Evolutionary conservation across 2,329 filamentous ascomycete species (phyloP), one percentile per base, ranked within the genome.

Genomic region (Passalora sequoiae): DNA sequence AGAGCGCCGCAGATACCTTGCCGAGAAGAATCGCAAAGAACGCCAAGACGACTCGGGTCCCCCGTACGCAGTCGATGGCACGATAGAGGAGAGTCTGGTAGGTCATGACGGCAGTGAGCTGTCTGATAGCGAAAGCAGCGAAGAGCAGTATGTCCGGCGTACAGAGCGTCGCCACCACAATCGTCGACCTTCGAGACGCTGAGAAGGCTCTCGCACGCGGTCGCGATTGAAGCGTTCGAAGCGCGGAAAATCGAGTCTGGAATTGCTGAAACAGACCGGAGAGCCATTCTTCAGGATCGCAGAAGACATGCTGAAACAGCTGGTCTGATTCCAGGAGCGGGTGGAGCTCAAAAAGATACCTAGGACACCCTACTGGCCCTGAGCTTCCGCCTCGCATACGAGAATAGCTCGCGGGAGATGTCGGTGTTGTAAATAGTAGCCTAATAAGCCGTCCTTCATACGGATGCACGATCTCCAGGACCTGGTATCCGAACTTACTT

Each of bases 271-370:
- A 12, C 25, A 38, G 19, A 28, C 40, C 19, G 40, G 39, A 17
- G 33, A 44, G 38, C 29, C 49, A 38, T 40, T 51, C 15, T 36
- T 48, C 36, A 51, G 35, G 29, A 42, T 51, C 12, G 31, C 33
- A 8, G 40, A 46, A 35, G 40, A 49, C 20, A 38, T 46, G 20
- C 25, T 49, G 21, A 51, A 46, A 38, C 36, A 42, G 19, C 33
- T 49, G 17, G 44, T 38, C 22, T 44, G 20, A 24, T 9, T 8
- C n/a, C n/a, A n/a, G n/a, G n/a, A n/a, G n/a, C n/a, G n/a, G n/a
- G n/a, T n/a, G n/a, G n/a, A n/a, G n/a, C n/a, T n/a, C n/a, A n/a
- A n/a, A n/a, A n/a, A n/a, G n/a, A n/a, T n/a, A n/a, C n/a, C n/a
- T n/a, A n/a, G n/a, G n/a, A n/a, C n/a, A n/a, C n/a, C n/a, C n/a